A percentile compares a stretch with the other conserved stretches of the same genome.
Conservation (phyloP, 345 rosid genomes). For the Populus davidiana region DNA sequence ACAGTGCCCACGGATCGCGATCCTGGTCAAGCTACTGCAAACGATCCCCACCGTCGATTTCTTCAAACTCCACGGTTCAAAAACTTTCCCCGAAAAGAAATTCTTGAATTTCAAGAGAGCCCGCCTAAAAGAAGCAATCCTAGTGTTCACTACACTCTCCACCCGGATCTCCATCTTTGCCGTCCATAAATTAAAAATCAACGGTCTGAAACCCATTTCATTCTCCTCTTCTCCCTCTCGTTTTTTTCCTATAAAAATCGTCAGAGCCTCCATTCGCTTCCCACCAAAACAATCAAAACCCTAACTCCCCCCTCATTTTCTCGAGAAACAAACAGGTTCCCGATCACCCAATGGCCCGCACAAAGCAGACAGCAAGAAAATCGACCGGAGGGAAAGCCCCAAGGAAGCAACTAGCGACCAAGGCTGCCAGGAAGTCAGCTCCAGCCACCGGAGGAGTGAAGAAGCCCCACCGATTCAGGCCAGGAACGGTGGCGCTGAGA, state of each 20-base stretch:
- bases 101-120: neutral
- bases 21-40: too few relatives aligned
- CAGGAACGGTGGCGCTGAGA: constrained; percentile 23
- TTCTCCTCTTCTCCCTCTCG: neutral
- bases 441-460: constrained; percentile 31
- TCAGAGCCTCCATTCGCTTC: neutral
- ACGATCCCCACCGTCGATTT: neutral
- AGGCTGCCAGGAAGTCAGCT: constrained; percentile 23
- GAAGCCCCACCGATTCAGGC: constrained; percentile 30
- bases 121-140: neutral
- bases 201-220: neutral
- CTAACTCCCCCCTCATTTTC: neutral
- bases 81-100: too few relatives aligned
- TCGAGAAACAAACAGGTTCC: neutral
- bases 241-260: constrained; percentile 1
- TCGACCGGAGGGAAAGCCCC: constrained; percentile 28
- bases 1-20: too few relatives aligned
- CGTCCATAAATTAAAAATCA: constrained; percentile 9
- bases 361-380: constrained; percentile 30
- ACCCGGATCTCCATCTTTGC: constrained; percentile 26
- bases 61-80: neutral
- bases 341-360: constrained; percentile 19
- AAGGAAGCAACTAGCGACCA: constrained; percentile 25
- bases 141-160: neutral
- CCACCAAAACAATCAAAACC: neutral